phyloP scores from a whole-genome alignment of 805 yeast genomes.

The Starmerella bombicola region DNA sequence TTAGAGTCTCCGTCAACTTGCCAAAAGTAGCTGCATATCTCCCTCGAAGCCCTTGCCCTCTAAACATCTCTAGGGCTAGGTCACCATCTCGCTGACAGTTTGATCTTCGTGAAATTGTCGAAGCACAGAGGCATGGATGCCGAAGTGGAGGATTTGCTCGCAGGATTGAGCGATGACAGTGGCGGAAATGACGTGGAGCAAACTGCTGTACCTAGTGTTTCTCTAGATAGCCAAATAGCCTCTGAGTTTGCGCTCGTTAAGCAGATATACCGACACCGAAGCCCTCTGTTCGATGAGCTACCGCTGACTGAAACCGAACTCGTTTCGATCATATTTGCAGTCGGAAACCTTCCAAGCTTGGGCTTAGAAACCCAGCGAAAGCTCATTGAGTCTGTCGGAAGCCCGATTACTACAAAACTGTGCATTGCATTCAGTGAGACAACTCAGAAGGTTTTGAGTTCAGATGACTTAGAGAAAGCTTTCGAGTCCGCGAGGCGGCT shows the following conservation, averaged over 20 bases:
- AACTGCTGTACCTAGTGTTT: not conserved
- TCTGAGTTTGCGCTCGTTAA: not conserved
- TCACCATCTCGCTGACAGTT: no score
- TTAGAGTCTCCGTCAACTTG: no score
- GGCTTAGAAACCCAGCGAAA: not conserved
- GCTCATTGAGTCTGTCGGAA: not conserved
- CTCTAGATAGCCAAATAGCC: not conserved
- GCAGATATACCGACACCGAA: not conserved
- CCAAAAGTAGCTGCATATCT: not conserved
- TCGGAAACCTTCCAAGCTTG: not conserved
- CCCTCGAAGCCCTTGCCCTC: not conserved
- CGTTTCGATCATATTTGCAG: not conserved
- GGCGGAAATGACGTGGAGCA: no score
- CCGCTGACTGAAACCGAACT: conserved; percentile 2
- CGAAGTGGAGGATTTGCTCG: conserved; percentile 30
- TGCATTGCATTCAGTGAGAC: not conserved
- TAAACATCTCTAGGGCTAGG: no score
- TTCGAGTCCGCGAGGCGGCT: not conserved
- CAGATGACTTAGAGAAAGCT: not conserved
- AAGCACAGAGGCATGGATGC: no score
- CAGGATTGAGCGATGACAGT: conserved; percentile 29
- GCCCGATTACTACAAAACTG: not conserved
- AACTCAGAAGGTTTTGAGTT: not conserved
- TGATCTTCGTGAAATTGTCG: no score
- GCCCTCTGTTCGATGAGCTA: not conserved